Percentiles rank a stretch among this genome's conserved stretches.
Conservation (phyloP, 108 stramenopile species). For the Tribonema minus region DNA sequence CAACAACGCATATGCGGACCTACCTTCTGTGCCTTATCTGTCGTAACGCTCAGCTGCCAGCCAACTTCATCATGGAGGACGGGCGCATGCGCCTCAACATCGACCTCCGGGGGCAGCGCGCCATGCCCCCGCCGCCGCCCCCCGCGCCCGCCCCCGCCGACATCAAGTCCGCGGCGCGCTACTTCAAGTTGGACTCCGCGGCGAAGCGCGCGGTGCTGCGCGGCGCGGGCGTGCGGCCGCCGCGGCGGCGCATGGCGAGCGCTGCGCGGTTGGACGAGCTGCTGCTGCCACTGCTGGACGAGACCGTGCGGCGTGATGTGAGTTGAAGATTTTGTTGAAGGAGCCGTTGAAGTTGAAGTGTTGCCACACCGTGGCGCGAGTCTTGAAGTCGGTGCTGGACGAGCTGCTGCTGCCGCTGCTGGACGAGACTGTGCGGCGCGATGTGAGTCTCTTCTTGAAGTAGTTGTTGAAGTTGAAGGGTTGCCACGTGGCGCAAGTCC, state of each 20-base stretch:
- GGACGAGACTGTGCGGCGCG: slow-evolving; percentile 72
- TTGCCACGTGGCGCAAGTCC: too few species aligned
- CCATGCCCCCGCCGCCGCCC: not conserved
- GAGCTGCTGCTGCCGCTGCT: slow-evolving; percentile 69
- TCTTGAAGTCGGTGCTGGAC: too few species aligned
- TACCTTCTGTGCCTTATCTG: not conserved
- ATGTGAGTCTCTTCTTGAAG: too few species aligned
- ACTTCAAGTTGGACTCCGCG: not conserved
- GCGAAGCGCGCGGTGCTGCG: slow-evolving; percentile 43
- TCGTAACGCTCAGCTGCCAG: not conserved
- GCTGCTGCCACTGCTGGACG: slow-evolving; percentile 73
- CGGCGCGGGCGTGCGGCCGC: not conserved
- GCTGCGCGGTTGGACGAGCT: slow-evolving; percentile 63
- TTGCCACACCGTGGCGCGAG: too few species aligned
- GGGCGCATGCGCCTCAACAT: slow-evolving; percentile 20
- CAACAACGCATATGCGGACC: not conserved
- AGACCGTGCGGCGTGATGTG: slow-evolving; percentile 70
- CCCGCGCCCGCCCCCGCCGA: not conserved
- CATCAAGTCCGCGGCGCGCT: not conserved
- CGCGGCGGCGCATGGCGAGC: not conserved
- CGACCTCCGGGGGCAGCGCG: not conserved
- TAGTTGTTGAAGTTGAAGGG: too few species aligned
- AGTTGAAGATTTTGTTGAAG: too few species aligned
- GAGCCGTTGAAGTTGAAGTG: too few species aligned
- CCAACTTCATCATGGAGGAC: slow-evolving; percentile 15